Percentiles rank a stretch among this genome's conserved stretches.
Conservation (phyloP, 108 stramenopile genomes). For the Stephanodiscus minutulus region DNA sequence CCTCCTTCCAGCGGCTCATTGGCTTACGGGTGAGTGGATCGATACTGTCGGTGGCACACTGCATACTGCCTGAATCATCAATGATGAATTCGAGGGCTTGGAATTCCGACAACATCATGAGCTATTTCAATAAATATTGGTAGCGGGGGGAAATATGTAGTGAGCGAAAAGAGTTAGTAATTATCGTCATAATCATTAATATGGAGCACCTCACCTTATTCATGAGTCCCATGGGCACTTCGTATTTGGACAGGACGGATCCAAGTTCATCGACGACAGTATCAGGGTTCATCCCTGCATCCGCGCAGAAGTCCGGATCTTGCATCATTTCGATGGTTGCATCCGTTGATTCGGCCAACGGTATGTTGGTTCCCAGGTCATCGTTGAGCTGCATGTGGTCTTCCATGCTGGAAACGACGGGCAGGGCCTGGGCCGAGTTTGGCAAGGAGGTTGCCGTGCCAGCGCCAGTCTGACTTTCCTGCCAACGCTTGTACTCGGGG, state of each 20-base stretch:
- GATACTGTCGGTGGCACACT: constrained; percentile 38
- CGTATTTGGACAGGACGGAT: constrained; percentile 49
- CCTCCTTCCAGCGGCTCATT: constrained; percentile 57
- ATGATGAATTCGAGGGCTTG: constrained; percentile 55
- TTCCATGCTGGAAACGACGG: constrained; percentile 54
- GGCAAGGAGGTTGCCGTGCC: too few relatives aligned
- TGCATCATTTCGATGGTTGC: constrained; percentile 64
- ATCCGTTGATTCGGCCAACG: constrained; percentile 50
- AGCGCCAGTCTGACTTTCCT: constrained; percentile 39
- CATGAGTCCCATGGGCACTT: constrained; percentile 64
- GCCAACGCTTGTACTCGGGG: constrained; percentile 52
- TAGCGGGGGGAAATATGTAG: background rate
- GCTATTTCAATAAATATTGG: background rate
- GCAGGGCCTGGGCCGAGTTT: constrained; percentile 20
- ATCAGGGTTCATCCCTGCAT: constrained; percentile 52
- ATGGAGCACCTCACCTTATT: constrained; percentile 20
- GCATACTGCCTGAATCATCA: constrained; percentile 60
- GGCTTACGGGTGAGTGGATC: constrained; percentile 20
- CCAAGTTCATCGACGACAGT: constrained; percentile 50
- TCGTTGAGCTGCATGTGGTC: constrained; percentile 9
- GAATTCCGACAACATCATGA: constrained; percentile 56
- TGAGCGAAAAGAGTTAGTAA: too few relatives aligned
- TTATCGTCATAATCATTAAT: background rate
- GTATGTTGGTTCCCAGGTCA: constrained; percentile 41
- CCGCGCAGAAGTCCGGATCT: constrained; percentile 54